Evolutionary conservation across 768 basidiomycete species (phyloP), one percentile per base, ranked within the genome.

Genomic region (Tricholoma flavovirens): DNA sequence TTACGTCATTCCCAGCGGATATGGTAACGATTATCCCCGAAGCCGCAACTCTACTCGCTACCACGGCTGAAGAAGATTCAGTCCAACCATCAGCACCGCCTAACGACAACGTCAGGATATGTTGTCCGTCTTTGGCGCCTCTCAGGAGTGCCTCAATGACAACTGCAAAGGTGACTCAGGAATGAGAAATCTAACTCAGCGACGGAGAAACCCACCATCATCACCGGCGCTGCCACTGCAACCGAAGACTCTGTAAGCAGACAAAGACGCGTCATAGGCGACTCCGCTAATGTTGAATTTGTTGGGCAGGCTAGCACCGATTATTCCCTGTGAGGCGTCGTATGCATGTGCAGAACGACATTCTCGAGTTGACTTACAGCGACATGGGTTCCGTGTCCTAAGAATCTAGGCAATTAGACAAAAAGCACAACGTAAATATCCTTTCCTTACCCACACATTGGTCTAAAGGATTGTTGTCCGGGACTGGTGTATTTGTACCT

Each of bases 221-320:
- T 83, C 77, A 48, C 72, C 75, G 56, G 80, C 75, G 9, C 56
- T 65, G 0, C 82, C 83, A 2, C 52, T 59, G 64, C 88, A 89
- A 2, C 83, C 82, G 62, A 86, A 87, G 8, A 88, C 73, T 51
- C 83, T 68, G 70, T 84, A 84, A 4, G 77, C 65, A 3, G 71
- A 77, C 35, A 87, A 67, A 2, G 77, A 77, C 0, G 86, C 82
- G 1, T 77, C 74, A 56, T 78, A 86, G 2, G 88, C 87, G 38
- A 87, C 86, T 54, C 88, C 88, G 49, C 80, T 82, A 62, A 88
- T 81, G 68, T 83, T 83, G 73, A 81, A 86, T 33, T 67, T 63
- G 63, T 87, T 88, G 46, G 71, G 77, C 1, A 81, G 79, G 57
- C 83, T 70, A 15, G 83, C 82, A 12, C 81, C 86, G 53, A 87